Percentiles rank a stretch among this genome's conserved stretches.
Conservation (phyloP, 305 asterid species). For the Rubia tinctorum region DNA sequence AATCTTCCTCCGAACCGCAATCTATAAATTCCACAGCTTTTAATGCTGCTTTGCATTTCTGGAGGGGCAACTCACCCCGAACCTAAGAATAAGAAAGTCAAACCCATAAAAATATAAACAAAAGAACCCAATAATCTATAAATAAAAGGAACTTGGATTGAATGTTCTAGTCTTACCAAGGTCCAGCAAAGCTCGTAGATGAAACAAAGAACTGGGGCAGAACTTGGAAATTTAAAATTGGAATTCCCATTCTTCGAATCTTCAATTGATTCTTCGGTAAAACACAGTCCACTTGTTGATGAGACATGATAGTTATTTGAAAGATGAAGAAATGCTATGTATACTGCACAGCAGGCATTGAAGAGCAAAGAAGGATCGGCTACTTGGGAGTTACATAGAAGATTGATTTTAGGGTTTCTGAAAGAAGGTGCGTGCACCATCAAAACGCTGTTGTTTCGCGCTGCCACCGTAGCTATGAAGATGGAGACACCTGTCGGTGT, state of each 20-base stretch:
- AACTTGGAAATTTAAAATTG: conserved; percentile 57
- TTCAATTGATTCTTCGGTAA: conserved; percentile 61
- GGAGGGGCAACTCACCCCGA: conserved; percentile 87
- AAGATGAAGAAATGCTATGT: conserved; percentile 3
- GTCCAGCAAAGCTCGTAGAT: conserved; percentile 80
- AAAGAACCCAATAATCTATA: not conserved
- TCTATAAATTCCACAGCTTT: conserved; percentile 82
- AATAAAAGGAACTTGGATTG: not conserved
- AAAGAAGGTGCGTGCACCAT: too few species aligned
- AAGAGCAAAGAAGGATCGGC: not conserved
- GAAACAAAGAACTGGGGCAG: conserved; percentile 68
- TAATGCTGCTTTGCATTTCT: conserved; percentile 77
- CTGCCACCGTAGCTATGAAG: too few species aligned
- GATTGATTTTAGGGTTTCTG: conserved; percentile 14
- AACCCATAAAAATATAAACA: conserved; percentile 4
- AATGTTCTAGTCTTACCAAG: conserved; percentile 38
- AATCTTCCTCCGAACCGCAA: conserved; percentile 60
- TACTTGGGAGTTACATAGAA: not conserved
- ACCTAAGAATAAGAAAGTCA: conserved; percentile 39
- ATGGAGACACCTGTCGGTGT: too few species aligned
- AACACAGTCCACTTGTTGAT: conserved; percentile 53
- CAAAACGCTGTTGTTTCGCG: too few species aligned
- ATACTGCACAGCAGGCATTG: not conserved
- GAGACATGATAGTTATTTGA: conserved; percentile 43
- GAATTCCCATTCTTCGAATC: conserved; percentile 67